A percentile compares a stretch with the other conserved stretches of the same genome.
Evolutionary conservation across 257 asterid species (phyloP).

Genomic region (Solanum commersonii): DNA sequence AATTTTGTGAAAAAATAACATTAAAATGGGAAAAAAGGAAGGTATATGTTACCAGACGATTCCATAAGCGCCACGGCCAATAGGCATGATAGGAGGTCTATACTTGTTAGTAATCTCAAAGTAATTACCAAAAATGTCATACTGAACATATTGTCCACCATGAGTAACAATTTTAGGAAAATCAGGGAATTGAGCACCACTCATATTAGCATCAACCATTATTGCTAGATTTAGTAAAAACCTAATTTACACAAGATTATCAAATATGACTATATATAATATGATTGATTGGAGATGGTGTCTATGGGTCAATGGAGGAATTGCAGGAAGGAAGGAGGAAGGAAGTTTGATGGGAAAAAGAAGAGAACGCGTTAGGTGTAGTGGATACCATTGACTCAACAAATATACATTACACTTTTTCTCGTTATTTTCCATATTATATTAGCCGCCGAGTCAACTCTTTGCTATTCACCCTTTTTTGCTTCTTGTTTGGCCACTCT

Average conservation of each 20-base stretch:
- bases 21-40: neutral
- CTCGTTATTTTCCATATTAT: neutral
- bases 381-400: neutral
- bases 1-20: neutral
- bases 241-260: neutral
- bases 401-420: neutral
- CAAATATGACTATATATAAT: neutral
- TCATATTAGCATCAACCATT: constrained; percentile 40
- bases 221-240: neutral
- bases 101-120: constrained; percentile 80
- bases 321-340: neutral
- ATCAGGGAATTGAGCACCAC: constrained; percentile 48
- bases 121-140: constrained; percentile 56
- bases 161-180: constrained; percentile 59
- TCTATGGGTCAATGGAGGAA: neutral
- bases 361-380: neutral
- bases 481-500: neutral
- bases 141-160: constrained; percentile 74
- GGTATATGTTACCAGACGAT: constrained; percentile 57
- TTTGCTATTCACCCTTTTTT: neutral
- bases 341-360: neutral
- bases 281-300: neutral
- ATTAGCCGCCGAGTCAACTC: neutral
- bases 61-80: constrained; percentile 99
- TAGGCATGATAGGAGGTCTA: constrained; percentile 82